A percentile compares a stretch with the other conserved stretches of the same genome.
Conservation (phyloP, 2,329 filamentous ascomycete species). For the Camillea tinctor region DNA sequence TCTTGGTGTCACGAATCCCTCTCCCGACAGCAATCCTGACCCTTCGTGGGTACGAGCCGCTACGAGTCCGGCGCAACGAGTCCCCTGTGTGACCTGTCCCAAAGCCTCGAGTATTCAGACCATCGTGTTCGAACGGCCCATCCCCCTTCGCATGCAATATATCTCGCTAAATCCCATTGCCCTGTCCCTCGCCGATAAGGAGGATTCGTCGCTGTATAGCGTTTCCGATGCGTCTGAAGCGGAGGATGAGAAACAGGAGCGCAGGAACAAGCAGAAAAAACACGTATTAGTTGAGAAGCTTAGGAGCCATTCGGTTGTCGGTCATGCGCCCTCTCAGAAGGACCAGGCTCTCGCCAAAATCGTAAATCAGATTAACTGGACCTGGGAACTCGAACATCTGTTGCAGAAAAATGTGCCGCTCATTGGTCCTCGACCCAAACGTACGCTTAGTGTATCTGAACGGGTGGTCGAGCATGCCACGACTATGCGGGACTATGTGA, state of each 20-base stretch:
- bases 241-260: slow-evolving; percentile 67
- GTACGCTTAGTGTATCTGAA: slow-evolving; percentile 89
- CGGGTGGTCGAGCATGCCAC: slow-evolving; percentile 90
- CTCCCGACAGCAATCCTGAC: slow-evolving; percentile 54
- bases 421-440: slow-evolving; percentile 76
- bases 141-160: slow-evolving; percentile 90
- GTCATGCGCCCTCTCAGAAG: slow-evolving; percentile 73
- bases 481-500: slow-evolving; percentile 74
- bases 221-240: slow-evolving; percentile 59
- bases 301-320: slow-evolving; percentile 80
- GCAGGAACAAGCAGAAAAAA: slow-evolving; percentile 56
- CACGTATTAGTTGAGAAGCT: slow-evolving; percentile 78
- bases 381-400: slow-evolving; percentile 81
- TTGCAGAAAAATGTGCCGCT: slow-evolving; percentile 88
- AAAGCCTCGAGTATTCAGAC: slow-evolving; percentile 76
- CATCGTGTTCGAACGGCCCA: slow-evolving; percentile 83
- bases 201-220: slow-evolving; percentile 35
- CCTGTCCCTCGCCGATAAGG: slow-evolving; percentile 77
- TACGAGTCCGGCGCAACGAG: slow-evolving; percentile 46
- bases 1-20: slow-evolving; percentile 75
- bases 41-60: slow-evolving; percentile 67
- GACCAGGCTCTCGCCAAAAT: slow-evolving; percentile 79
- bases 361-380: slow-evolving; percentile 93
- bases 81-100: slow-evolving; percentile 74
- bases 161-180: slow-evolving; percentile 88